Conservation (phyloP, 1,284 basidiomycete species). For the Marasmius tenuissimus region DNA sequence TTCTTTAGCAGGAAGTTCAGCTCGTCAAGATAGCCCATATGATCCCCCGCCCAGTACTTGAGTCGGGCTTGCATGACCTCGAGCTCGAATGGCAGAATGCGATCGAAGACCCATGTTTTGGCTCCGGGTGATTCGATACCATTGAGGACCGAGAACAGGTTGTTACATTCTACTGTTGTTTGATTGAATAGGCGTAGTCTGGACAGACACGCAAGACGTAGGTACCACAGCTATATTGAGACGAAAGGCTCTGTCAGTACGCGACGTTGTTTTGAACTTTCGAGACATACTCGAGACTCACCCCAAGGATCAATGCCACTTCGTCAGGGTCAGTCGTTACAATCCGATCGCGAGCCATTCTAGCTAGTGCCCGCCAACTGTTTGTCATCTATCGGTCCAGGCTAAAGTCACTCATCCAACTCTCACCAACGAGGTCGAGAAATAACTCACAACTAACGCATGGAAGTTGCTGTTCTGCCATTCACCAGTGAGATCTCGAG, state of each 20-base stretch:
- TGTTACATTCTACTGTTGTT: constrained; percentile 74
- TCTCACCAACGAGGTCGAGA: neutral
- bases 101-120: constrained; percentile 54
- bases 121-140: constrained; percentile 51
- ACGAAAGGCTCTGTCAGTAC: neutral
- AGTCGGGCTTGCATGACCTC: constrained; percentile 71
- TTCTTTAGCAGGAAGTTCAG: constrained; percentile 76
- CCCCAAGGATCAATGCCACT: constrained; percentile 61
- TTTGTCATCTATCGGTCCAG: constrained; percentile 67
- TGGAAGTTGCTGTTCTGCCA: constrained; percentile 72
- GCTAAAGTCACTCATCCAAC: constrained; percentile 15
- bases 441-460: constrained; percentile 64
- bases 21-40: constrained; percentile 73
- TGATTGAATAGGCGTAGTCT: constrained; percentile 82
- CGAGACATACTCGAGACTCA: constrained; percentile 35
- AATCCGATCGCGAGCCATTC: constrained; percentile 75
- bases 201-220: constrained; percentile 73
- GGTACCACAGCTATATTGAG: constrained; percentile 68
- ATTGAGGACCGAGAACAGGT: constrained; percentile 73
- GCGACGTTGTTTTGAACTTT: neutral
- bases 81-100: constrained; percentile 75
- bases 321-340: constrained; percentile 69
- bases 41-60: constrained; percentile 75
- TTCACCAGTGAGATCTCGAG: constrained; percentile 69
- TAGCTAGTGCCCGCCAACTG: constrained; percentile 78